Evolutionary conservation across 1,284 basidiomycete genomes (phyloP), one percentile per base, ranked within the genome.

Genomic region (Crepidotus sp.): DNA sequence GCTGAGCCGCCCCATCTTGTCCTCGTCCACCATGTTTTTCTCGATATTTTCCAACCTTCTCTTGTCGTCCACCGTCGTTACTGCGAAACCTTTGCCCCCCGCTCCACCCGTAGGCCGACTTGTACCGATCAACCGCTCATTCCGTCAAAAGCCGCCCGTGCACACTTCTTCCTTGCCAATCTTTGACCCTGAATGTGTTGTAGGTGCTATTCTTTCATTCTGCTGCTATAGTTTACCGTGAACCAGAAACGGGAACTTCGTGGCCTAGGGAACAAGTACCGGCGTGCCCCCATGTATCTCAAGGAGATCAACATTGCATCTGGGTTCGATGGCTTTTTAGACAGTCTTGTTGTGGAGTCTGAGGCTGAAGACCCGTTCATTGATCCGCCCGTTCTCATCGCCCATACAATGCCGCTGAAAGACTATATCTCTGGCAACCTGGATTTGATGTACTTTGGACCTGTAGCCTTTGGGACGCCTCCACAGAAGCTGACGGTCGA

Each of bases 361-460:
- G 31, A 42, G 15, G 36, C 29, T 26, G 42, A 49, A 32, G 36
- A 25, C n/a, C 26, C 46, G 5, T 47, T 46, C 27, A 44, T 48
- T 6, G 6, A 22, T 26, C 42, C 25, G 21, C 43, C 46, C 6
- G 27, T 42, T 34, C 27, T 33, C 37, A 17, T n/a, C 34, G 27
- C 29, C 33, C 21, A 26, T 19, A 32, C 33, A 31, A 48, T 67
- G 55, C 61, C 66, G 8, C 55, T 74, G 41, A 62, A 38, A 17
- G 74, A 75, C 55, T 55, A 64, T 48, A 54, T 67, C 39, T 54
- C 57, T 24, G 58, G 58, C 22, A 49, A 54, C 21, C 14, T 69
- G 30, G 74, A 79, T 50, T 45, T 74, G 38, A 57, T 76, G 27
- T 80, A 79, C 56, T 76, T 71, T 40, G 77, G 74, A 2, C 49